Evolutionary conservation across 2,329 filamentous ascomycete species (phyloP).

Genomic region (Fusarium sp.): DNA sequence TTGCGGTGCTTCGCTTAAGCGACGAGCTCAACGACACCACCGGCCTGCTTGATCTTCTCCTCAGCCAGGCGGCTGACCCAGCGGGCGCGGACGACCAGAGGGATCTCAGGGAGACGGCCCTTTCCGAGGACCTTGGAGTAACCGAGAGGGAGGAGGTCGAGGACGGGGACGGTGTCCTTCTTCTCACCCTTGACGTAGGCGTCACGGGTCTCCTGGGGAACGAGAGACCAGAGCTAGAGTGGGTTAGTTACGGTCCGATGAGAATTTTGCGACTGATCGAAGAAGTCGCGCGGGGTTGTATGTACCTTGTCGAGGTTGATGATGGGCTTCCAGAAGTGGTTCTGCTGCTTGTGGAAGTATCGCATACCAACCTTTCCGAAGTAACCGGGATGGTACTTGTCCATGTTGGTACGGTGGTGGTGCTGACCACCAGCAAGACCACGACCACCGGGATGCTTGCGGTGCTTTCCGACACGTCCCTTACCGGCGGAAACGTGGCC

Average conservation of each 20-base stretch:
- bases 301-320: constrained; percentile 98
- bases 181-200: constrained; percentile 85
- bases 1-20: constrained; percentile 66
- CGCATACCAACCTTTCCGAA: constrained; percentile 97
- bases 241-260: constrained; percentile 45
- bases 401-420: constrained; percentile 72
- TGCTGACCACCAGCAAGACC: constrained; percentile 98
- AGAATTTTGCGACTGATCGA: background rate
- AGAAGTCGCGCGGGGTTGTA: constrained; percentile 32
- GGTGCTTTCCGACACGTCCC: constrained; percentile 98
- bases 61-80: constrained; percentile 97
- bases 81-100: constrained; percentile 92
- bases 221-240: constrained; percentile 88
- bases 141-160: constrained; percentile 96
- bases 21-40: constrained; percentile 95
- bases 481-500: constrained; percentile 98
- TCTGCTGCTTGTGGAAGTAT: constrained; percentile 95
- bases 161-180: constrained; percentile 93
- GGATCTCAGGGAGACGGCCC: constrained; percentile 92
- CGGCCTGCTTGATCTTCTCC: constrained; percentile 98
- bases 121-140: constrained; percentile 99
- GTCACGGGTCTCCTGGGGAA: constrained; percentile 92
- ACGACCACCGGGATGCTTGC: constrained; percentile 88
- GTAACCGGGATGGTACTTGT: constrained; percentile 98
- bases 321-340: constrained; percentile 98